Evolutionary conservation across 225 moss, liverwort and hornwort species (phyloP).

Genomic region (Polytrichum formosum): DNA sequence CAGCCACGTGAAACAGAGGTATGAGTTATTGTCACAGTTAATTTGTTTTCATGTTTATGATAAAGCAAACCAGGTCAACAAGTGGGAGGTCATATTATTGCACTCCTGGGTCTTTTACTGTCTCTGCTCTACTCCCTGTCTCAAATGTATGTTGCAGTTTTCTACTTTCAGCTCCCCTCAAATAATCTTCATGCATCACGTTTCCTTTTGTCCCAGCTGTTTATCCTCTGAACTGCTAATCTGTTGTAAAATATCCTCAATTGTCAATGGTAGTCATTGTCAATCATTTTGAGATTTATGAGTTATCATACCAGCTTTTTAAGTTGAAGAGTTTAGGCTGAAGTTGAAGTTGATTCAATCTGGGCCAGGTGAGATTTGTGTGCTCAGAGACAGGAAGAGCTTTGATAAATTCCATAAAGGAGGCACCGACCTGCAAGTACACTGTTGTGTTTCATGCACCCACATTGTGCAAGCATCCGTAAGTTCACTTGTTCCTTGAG

Average conservation of each 20-base stretch:
- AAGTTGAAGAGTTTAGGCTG: neutral
- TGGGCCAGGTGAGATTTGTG: conserved; percentile 83
- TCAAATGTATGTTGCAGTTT: too few relatives aligned
- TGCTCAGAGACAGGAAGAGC: conserved; percentile 71
- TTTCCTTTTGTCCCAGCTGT: too few relatives aligned
- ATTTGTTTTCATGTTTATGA: too few relatives aligned
- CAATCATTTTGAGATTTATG: neutral
- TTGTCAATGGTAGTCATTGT: neutral
- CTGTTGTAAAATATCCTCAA: too few relatives aligned
- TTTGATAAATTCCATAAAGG: conserved; percentile 77
- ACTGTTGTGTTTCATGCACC: conserved; percentile 83
- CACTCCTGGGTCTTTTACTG: neutral
- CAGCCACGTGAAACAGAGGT: conserved; percentile 95
- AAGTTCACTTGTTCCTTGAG: conserved; percentile 23
- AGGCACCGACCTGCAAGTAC: conserved; percentile 98
- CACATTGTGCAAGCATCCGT: conserved; percentile 90
- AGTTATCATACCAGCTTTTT: neutral
- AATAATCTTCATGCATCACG: too few relatives aligned
- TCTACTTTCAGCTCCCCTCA: too few relatives aligned
- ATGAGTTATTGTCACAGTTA: conserved; percentile 3
- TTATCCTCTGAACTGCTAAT: too few relatives aligned
- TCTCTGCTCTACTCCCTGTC: neutral
- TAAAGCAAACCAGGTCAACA: neutral
- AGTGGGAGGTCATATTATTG: neutral
- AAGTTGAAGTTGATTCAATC: conserved; percentile 19